These are phyloP conservation scores for Rhexocercosporidium sp. DNA, from an alignment of 2,329 filamentous ascomycete genomes.

Conservation along the genomic window DNA sequence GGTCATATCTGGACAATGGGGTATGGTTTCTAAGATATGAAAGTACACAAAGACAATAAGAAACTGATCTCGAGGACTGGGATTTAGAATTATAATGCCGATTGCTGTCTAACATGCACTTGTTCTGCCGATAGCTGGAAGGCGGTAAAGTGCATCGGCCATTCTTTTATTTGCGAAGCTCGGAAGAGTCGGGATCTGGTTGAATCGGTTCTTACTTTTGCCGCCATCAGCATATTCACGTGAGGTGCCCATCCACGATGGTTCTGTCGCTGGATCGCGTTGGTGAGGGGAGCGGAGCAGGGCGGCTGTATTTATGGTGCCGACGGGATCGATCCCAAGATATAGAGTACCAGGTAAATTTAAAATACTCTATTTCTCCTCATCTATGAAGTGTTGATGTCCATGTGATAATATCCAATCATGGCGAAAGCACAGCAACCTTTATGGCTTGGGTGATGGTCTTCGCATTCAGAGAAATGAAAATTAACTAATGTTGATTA, in stretches of 20 bases:
- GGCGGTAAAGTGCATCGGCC: neutral
- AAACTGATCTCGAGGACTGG: neutral
- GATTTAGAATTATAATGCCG: neutral
- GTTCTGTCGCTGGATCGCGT: neutral
- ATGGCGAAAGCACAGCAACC: conserved; percentile 46
- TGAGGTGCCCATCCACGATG: neutral
- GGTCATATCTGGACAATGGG: conserved; percentile 25
- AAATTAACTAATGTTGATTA: neutral
- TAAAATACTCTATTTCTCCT: too few species aligned
- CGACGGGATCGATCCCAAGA: neutral
- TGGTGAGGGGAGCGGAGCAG: neutral
- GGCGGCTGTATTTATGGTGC: conserved; percentile 9
- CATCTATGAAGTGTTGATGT: neutral
- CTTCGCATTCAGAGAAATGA: neutral
- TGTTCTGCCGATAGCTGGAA: neutral
- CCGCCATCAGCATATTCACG: neutral
- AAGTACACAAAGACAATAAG: neutral
- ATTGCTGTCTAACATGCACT: neutral
- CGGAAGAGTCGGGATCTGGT: neutral
- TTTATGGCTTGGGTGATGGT: conserved; percentile 50
- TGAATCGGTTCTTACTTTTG: neutral
- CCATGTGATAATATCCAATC: neutral
- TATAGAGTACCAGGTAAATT: neutral
- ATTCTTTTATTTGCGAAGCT: conserved; percentile 8
- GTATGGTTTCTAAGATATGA: neutral